Conservation (phyloP, 1,284 basidiomycete species). For the Sparassis latifolia region DNA sequence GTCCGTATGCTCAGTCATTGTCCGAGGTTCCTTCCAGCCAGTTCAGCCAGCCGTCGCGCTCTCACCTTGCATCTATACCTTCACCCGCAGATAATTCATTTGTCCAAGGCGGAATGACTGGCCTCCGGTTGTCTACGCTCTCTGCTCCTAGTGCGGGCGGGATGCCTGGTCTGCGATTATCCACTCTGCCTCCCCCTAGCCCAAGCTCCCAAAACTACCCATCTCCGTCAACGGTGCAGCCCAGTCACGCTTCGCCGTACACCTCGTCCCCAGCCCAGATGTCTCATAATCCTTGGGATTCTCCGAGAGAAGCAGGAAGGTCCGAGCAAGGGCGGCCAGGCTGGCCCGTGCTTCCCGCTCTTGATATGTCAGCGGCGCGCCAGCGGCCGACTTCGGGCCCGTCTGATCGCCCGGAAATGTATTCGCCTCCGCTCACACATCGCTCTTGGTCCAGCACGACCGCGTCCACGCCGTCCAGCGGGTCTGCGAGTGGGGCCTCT, state of each 20-base stretch:
- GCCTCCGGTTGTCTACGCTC: not conserved
- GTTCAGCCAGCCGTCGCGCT: not conserved
- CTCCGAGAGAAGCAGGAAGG: constrained; percentile 6
- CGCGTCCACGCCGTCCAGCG: constrained; percentile 22
- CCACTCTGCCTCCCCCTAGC: constrained; percentile 13
- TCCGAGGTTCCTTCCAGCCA: not conserved
- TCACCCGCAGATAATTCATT: not conserved
- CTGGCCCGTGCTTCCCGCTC: constrained; percentile 25
- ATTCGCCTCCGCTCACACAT: constrained; percentile 21
- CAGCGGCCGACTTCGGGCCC: not conserved
- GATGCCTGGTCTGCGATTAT: constrained; percentile 14
- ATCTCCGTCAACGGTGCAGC: constrained; percentile 3
- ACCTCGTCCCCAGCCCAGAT: constrained; percentile 3
- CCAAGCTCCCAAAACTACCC: constrained; percentile 8
- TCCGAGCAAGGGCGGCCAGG: constrained; percentile 15
- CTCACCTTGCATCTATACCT: not conserved
- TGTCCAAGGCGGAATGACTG: not conserved
- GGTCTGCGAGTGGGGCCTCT: constrained; percentile 15
- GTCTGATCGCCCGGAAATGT: constrained; percentile 12
- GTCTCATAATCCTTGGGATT: constrained; percentile 17
- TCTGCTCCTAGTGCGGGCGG: not conserved
- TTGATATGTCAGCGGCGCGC: constrained; percentile 21
- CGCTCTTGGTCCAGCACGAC: constrained; percentile 26
- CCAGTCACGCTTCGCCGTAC: constrained; percentile 10
- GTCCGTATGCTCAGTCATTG: not conserved